Evolutionary conservation across 2,329 filamentous ascomycete genomes (phyloP).

Genomic region (Colletotrichum tamarilloi): DNA sequence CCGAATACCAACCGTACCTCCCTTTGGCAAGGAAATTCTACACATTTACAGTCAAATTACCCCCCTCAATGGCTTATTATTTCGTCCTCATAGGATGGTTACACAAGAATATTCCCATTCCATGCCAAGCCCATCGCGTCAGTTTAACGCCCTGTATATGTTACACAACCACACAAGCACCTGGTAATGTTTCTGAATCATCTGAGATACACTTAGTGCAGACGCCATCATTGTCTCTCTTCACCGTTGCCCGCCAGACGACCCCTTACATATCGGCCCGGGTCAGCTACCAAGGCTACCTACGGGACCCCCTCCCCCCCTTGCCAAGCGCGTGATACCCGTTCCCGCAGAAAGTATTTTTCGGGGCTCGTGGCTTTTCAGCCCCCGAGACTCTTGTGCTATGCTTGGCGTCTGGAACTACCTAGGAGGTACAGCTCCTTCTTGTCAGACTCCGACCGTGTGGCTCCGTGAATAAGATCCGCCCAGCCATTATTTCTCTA

Average conservation of each 20-base stretch:
- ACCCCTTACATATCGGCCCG: background rate
- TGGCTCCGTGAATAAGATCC: background rate
- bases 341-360: background rate
- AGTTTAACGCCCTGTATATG: background rate
- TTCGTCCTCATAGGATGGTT: background rate
- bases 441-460: background rate
- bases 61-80: too few species aligned
- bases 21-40: background rate
- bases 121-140: background rate
- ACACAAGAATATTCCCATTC: background rate
- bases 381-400: background rate
- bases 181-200: background rate
- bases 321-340: background rate
- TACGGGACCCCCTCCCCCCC: too few species aligned
- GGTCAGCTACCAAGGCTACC: too few species aligned
- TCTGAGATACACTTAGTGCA: too few species aligned
- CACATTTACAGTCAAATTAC: background rate
- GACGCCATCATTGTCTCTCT: background rate
- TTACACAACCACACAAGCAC: background rate
- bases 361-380: background rate
- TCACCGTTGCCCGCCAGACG: background rate
- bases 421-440: background rate
- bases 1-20: background rate
- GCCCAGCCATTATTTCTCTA: background rate
- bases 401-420: background rate